Evolutionary conservation across 2,329 filamentous ascomycete species (phyloP), one percentile per base, ranked within the genome.

Genomic region (Microsporum canis): DNA sequence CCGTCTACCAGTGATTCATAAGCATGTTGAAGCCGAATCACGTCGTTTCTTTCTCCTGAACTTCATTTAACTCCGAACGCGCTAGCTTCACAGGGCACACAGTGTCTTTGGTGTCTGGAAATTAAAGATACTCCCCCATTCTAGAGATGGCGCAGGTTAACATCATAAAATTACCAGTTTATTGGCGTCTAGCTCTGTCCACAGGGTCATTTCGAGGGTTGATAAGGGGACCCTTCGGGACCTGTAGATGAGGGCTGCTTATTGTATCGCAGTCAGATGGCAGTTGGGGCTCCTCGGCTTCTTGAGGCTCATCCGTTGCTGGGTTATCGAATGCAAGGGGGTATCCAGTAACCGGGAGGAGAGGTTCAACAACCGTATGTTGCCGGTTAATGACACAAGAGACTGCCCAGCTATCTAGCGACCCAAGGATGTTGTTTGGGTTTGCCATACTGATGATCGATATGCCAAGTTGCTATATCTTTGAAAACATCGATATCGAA

Each of bases 321-420:
- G 63, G 62, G 34, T 60, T 63, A 55, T 58, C 38, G 23, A 65
- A 65, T 1, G 57, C 29, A 1, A 33, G 60, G 10, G 63, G 63
- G 60, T 65, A 58, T 12, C 62, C 63, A 38, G 63, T 58, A 5
- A 39, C 57, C 23, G 63, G 63, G 33, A 65, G 60, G 6, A 27
- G 60, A 4, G 62, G 63, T 23, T 59, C 56, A 38, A 63, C 61
- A 1, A 33, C 61, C 31, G 63, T 57, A 51, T 65, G 63, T 59
- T 65, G 63, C 63, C 60, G 62, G 58, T 65, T 62, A 36, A 65
- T 65, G 17, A 65, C 47, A 41, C 55, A 60, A 6, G 60, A 59
- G 3, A 64, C 55, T 3, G 39, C 39, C 8, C 58, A 39, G 17
- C 31, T 63, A n/a, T 62, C 58, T 10, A 14, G 39, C 12, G 31